Conservation (phyloP, 331 rosid genomes). For the Rosa hybrid region DNA sequence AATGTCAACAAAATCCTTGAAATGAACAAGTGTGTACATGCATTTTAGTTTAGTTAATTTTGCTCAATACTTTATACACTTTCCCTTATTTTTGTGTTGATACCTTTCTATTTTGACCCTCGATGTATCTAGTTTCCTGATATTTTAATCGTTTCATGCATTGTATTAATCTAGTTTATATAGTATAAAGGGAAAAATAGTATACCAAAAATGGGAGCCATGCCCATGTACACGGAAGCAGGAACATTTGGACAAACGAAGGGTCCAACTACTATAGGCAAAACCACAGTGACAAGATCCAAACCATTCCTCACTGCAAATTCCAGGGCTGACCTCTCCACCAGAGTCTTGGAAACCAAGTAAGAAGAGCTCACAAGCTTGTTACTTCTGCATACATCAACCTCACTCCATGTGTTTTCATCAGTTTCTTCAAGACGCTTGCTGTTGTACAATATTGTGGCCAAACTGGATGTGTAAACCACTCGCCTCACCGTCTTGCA, state of each 20-base stretch:
- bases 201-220: slow-evolving; percentile 52
- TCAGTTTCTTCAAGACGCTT: slow-evolving; percentile 28
- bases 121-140: not conserved
- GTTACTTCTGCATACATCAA: slow-evolving; percentile 26
- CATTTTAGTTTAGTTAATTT: too few species aligned
- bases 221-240: slow-evolving; percentile 30
- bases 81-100: not conserved
- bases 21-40: too few species aligned
- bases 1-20: too few species aligned
- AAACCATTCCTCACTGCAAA: slow-evolving; percentile 53
- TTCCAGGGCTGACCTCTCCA: slow-evolving; percentile 52
- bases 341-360: slow-evolving; percentile 50
- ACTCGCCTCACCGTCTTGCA: slow-evolving; percentile 56
- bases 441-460: slow-evolving; percentile 33
- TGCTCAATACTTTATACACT: not conserved
- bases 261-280: slow-evolving; percentile 52
- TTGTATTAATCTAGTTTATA: not conserved
- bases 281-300: slow-evolving; percentile 57
- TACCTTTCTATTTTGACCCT: not conserved
- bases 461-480: slow-evolving; percentile 57
- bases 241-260: slow-evolving; percentile 64
- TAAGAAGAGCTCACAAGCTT: slow-evolving; percentile 21
- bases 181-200: not conserved
- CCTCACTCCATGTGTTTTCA: slow-evolving; percentile 62
- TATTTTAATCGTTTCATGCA: not conserved